Evolutionary conservation across 1,284 basidiomycete species (phyloP), one percentile per base, ranked within the genome.

Genomic region (Leccinum angustisporum): DNA sequence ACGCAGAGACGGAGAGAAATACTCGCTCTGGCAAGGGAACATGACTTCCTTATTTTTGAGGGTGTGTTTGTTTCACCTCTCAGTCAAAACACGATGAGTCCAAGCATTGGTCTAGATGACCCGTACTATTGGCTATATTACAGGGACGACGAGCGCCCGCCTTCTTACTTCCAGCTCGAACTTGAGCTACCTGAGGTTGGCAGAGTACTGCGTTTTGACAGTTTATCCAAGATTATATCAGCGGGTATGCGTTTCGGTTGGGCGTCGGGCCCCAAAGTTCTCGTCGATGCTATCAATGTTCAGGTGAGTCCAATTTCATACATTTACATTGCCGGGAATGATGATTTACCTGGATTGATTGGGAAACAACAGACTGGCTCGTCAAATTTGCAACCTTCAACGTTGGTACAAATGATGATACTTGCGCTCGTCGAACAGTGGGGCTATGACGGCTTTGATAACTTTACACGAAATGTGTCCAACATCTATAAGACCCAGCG

Each of bases 181-280:
- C 78, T 68, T 3, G 78, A 83, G 55, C 76, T 82, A 64, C 75
- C 77, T n/a, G 79, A 83, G 63, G 83, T 84, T 33, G 92, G 92
- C 2, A 83, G 87, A 25, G 90, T 94, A 4, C 65, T 94, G 53
- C 84, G 92, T 55, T 92, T 95, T 71, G 93, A 95, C 73, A 90
- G 87, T 72, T 82, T 97, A 65, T 92, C 88, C 61, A 97, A 97
- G 79, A 82, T 95, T 40, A 78, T 95, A 30, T 91, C 90, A n/a
- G 88, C 87, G 10, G 92, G 91, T 61, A 83, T 90, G 66, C 83
- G 87, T 52, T 82, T 94, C 65, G 94, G 94, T 10, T 95, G 91
- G 73, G 86, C 86, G 0, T 87, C 90, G 10, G 94, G 91, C 0
- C 93, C 94, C 9, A 81, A 81, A 59, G 77, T 79, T 7, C 77